Conservation (phyloP, 495 filamentous ascomycete species). For the Annulohypoxylon moriforme region DNA sequence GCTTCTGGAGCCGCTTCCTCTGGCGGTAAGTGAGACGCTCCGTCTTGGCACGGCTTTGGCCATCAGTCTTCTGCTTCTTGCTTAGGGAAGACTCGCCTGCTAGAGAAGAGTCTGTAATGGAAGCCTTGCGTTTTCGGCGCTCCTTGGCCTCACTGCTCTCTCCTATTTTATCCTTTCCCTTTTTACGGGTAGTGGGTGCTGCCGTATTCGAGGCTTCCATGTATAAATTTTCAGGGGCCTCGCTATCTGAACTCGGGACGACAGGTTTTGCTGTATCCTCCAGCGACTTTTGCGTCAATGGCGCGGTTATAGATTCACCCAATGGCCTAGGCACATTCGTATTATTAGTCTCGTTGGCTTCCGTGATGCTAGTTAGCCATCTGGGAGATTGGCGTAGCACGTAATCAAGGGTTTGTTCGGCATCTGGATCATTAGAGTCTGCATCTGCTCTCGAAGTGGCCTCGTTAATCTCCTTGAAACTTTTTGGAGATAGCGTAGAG, state of each 20-base stretch:
- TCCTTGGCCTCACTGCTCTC: not conserved
- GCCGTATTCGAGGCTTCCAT: not conserved
- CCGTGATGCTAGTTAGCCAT: slow-evolving; percentile 21
- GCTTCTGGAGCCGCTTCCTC: not conserved
- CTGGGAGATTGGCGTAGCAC: slow-evolving; percentile 26
- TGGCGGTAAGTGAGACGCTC: not conserved
- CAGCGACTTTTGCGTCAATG: not conserved
- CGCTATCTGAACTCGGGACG: not conserved
- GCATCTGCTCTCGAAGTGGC: not conserved
- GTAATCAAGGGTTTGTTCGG: slow-evolving; percentile 22
- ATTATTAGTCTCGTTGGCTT: not conserved
- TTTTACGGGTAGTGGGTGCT: not conserved
- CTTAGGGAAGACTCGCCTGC: not conserved
- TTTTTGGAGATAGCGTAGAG: slow-evolving; percentile 20
- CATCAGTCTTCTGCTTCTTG: slow-evolving; percentile 11
- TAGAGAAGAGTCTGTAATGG: not conserved
- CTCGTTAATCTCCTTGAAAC: slow-evolving; percentile 37
- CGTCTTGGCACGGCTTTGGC: not conserved
- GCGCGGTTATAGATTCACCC: not conserved
- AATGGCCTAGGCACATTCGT: not conserved
- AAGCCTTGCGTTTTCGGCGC: slow-evolving; percentile 4
- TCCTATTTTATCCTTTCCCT: not conserved
- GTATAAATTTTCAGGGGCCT: not conserved
- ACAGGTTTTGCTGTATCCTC: not conserved
- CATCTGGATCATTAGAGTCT: slow-evolving; percentile 15